phyloP scores from a whole-genome alignment of 2,329 filamentous ascomycete species.

The Penicillium fuscoglaucum region DNA sequence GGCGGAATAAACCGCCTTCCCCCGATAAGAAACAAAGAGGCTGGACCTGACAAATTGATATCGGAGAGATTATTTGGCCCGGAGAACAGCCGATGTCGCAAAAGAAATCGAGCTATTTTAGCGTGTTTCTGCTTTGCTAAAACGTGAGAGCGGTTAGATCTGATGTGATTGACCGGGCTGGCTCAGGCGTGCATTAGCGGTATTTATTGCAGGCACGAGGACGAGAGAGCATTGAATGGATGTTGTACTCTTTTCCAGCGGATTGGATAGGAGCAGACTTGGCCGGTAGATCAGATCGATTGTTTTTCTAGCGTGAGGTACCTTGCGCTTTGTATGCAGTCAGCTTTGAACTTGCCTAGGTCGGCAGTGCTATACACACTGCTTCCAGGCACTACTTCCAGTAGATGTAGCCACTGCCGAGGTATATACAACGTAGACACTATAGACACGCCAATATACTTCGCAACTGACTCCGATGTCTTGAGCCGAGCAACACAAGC shows the following conservation, averaged over 20 bases:
- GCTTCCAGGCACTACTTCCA: background rate
- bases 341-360: background rate
- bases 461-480: background rate
- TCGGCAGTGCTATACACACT: background rate
- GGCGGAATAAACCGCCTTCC: background rate
- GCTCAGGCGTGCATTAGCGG: slow-evolving; percentile 25
- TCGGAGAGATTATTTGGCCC: slow-evolving; percentile 13
- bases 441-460: background rate
- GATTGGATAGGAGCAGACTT: slow-evolving; percentile 14
- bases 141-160: slow-evolving; percentile 23
- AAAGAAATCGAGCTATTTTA: slow-evolving; percentile 12
- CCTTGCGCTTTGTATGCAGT: slow-evolving; percentile 7
- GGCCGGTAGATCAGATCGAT: slow-evolving; percentile 11
- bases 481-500: slow-evolving; percentile 10
- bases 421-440: background rate
- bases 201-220: slow-evolving; percentile 12
- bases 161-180: slow-evolving; percentile 26
- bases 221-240: background rate
- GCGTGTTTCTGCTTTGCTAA: slow-evolving; percentile 15
- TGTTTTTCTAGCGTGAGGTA: slow-evolving; percentile 6
- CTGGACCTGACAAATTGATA: slow-evolving; percentile 6
- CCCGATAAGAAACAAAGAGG: slow-evolving; percentile 1
- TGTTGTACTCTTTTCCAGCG: background rate
- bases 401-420: background rate
- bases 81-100: slow-evolving; percentile 21